Conservation (phyloP, 352 stramenopile species). For the Phytopythium helicoides region DNA sequence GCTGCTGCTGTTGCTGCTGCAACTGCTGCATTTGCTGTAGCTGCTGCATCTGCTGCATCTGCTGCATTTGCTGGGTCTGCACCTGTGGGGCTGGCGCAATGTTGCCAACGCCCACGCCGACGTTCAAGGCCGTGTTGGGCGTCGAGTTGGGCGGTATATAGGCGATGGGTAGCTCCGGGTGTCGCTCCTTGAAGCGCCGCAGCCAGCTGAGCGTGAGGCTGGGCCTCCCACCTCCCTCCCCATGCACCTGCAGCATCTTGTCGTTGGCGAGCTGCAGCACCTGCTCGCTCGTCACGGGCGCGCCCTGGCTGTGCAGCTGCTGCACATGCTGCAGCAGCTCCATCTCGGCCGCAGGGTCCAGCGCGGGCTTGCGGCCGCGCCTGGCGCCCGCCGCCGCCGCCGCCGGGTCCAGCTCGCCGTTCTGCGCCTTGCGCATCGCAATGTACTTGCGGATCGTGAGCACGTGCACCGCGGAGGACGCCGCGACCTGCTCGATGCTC, state of each 20-base stretch:
- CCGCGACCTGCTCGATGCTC: slow-evolving; percentile 5
- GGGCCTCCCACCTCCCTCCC: neutral
- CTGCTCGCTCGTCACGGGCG: neutral
- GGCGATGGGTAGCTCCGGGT: slow-evolving; percentile 3
- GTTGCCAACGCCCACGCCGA: neutral
- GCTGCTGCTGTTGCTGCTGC: neutral
- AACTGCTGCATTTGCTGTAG: neutral
- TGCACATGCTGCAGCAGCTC: slow-evolving; percentile 7
- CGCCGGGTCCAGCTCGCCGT: neutral
- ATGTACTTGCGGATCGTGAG: slow-evolving; percentile 9
- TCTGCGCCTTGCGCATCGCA: slow-evolving; percentile 1
- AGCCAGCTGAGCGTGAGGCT: slow-evolving; percentile 7
- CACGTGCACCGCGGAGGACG: slow-evolving; percentile 4
- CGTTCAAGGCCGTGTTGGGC: too few relatives aligned
- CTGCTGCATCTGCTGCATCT: neutral
- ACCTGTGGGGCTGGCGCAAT: neutral
- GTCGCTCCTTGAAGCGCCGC: slow-evolving; percentile 8
- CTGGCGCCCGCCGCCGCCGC: neutral
- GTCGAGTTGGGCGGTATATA: slow-evolving; percentile 3
- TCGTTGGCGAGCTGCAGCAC: slow-evolving; percentile 9
- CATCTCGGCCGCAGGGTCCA: slow-evolving; percentile 4
- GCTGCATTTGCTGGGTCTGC: neutral
- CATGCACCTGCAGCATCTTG: slow-evolving; percentile 3
- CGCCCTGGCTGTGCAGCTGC: slow-evolving; percentile 3
- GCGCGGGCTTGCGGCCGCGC: slow-evolving; percentile 8